phyloP scores from a whole-genome alignment of 768 basidiomycete species.

The Lepiota venenata region DNA sequence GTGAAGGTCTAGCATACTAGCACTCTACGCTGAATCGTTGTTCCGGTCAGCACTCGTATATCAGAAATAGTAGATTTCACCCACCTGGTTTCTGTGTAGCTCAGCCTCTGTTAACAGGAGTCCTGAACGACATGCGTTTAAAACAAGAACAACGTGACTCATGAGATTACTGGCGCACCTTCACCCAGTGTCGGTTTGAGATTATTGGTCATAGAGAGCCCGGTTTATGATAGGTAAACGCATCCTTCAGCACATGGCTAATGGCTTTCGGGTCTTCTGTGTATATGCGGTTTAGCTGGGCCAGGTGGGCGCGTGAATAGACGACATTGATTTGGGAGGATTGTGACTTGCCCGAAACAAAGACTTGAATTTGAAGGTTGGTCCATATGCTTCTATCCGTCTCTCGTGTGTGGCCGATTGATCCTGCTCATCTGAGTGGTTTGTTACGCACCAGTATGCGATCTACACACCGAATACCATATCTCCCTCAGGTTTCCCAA shows the following conservation, averaged over 20 bases:
- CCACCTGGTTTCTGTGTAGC: constrained; percentile 39
- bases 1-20: constrained; percentile 26
- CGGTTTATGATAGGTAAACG: constrained; percentile 52
- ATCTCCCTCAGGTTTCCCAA: constrained; percentile 6
- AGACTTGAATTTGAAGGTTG: constrained; percentile 9
- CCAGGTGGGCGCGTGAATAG: background rate
- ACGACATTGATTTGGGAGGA: background rate
- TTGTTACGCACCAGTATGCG: background rate
- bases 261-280: constrained; percentile 62
- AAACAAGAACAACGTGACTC: background rate
- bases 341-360: background rate
- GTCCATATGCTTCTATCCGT: background rate
- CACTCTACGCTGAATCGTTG: constrained; percentile 29
- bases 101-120: constrained; percentile 45
- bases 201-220: constrained; percentile 27
- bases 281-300: constrained; percentile 36
- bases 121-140: constrained; percentile 27
- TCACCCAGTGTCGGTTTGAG: constrained; percentile 40
- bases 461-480: background rate
- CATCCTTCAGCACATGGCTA: constrained; percentile 56
- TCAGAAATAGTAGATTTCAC: constrained; percentile 12
- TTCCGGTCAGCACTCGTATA: background rate
- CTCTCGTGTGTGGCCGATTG: background rate
- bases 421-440: constrained; percentile 15
- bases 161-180: constrained; percentile 19